Evolutionary conservation across 768 basidiomycete genomes (phyloP).

Genomic region (Pisolithus albus): DNA sequence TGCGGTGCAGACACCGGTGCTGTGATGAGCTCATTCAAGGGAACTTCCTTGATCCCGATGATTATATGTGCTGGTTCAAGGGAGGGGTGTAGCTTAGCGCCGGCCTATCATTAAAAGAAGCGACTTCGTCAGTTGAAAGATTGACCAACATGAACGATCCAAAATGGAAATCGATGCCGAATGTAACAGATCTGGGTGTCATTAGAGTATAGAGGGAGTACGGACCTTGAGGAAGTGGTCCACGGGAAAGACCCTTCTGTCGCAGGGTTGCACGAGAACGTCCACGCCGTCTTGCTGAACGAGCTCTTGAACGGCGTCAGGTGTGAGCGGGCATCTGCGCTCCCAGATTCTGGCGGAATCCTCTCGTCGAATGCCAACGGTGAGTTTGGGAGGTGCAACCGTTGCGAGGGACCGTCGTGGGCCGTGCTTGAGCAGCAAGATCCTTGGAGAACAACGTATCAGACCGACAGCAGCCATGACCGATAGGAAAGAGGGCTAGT

Average conservation of each 20-base stretch:
- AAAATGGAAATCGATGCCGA: background rate
- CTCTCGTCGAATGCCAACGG: conserved; percentile 64
- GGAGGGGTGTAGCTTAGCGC: conserved; percentile 56
- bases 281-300: conserved; percentile 47
- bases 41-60: conserved; percentile 86
- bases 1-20: conserved; percentile 30
- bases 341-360: conserved; percentile 83
- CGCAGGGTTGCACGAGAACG: conserved; percentile 73
- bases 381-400: conserved; percentile 22
- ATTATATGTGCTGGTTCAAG: conserved; percentile 65
- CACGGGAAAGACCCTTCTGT: conserved; percentile 63
- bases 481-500: too few species aligned
- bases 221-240: conserved; percentile 61
- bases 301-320: conserved; percentile 59
- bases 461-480: too few species aligned
- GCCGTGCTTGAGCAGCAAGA: conserved; percentile 10
- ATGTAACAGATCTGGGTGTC: too few species aligned
- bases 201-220: background rate
- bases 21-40: conserved; percentile 53
- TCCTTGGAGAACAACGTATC: too few species aligned
- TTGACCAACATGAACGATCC: background rate
- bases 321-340: conserved; percentile 76
- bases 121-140: background rate
- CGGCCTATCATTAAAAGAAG: conserved; percentile 47
- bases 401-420: conserved; percentile 20